Evolutionary conservation across 1,139 yeast species (phyloP), one percentile per base, ranked within the genome.

Genomic region (Suzukiozyma palmioleophila): DNA sequence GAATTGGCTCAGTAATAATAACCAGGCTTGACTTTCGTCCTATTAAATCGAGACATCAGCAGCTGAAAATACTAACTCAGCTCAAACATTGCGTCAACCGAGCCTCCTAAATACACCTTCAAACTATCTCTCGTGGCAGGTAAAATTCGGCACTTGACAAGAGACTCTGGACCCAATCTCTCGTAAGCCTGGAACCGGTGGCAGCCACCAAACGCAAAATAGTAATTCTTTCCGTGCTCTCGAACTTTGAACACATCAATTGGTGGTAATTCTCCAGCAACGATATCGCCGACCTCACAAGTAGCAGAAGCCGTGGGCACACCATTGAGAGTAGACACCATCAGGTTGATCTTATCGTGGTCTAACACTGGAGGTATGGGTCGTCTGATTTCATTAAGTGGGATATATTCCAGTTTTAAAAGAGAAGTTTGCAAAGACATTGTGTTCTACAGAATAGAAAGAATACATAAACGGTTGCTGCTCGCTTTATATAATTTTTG

Each of bases 281-380:
- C 60, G 10, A 77, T 77, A 26, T 76, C 69, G 39, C 76, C 79
- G 5, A 79, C 45, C 2, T 69, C 54, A 50, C 90, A 82, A 0
- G 90, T 84, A 1, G 74, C 64, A 9, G 87, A 80, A 0, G 79
- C 81, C 66, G 64, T 69, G 7, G 92, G 90, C 0, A 47, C 50
- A 0, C 90, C 89, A 6, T 73, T 66, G 41, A 85, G 62, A 0
- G 94, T 85, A 4, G 86, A 79, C 0, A 79, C 82, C 96, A 86
- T 86, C 8, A 90, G 75, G 39, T 79, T 84, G 33, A 86, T 86
- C 57, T 86, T 86, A 34, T 71, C 69, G 46, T 71, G 57, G 53
- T 86, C 95, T 18, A 86, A 63, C 1, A 84, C 95, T 0, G 96
- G 96, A 27, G 88, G 84, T 25, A 86, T 86, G 3, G 96, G 96